These are phyloP conservation scores for Neurospora sublineolata DNA, from an alignment of 495 filamentous ascomycete genomes.

Conservation along the genomic window DNA sequence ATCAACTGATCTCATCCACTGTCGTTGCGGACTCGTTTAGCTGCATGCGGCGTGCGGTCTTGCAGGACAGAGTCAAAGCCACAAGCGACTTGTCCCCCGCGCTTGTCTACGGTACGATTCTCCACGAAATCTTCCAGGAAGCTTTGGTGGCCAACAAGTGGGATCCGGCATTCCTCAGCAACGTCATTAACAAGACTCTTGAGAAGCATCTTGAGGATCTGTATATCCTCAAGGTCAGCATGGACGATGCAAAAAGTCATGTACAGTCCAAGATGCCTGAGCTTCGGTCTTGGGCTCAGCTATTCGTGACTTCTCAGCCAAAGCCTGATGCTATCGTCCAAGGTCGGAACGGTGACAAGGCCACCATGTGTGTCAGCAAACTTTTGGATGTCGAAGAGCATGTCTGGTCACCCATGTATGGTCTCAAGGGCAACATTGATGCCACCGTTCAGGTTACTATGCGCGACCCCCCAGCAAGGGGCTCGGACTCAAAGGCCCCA, in stretches of 20 bases:
- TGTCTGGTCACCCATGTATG: slow-evolving; percentile 94
- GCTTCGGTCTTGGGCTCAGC: slow-evolving; percentile 67
- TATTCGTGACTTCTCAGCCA: slow-evolving; percentile 64
- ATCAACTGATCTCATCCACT: slow-evolving; percentile 88
- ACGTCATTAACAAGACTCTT: slow-evolving; percentile 52
- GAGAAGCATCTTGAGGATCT: slow-evolving; percentile 70
- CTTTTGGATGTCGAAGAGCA: slow-evolving; percentile 95
- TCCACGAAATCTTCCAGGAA: slow-evolving; percentile 91
- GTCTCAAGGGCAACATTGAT: slow-evolving; percentile 94
- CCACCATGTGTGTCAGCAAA: slow-evolving; percentile 79
- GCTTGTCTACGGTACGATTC: slow-evolving; percentile 77
- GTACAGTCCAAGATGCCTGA: slow-evolving; percentile 67
- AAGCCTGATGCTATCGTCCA: slow-evolving; percentile 63
- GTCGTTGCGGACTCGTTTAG: slow-evolving; percentile 87
- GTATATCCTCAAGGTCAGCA: slow-evolving; percentile 67
- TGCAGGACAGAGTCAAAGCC: slow-evolving; percentile 88
- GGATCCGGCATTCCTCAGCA: slow-evolving; percentile 53
- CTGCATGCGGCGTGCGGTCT: slow-evolving; percentile 77
- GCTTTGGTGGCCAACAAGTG: slow-evolving; percentile 76
- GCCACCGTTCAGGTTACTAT: slow-evolving; percentile 91
- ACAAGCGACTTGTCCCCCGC: slow-evolving; percentile 64
- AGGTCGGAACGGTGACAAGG: slow-evolving; percentile 59
- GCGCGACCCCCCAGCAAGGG: slow-evolving; percentile 39
- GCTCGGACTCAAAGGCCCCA: slow-evolving; percentile 30
- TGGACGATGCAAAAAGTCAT: slow-evolving; percentile 60